These are phyloP conservation scores for Lepidium aucheri DNA, from an alignment of 345 rosid species.

Conservation along the genomic window DNA sequence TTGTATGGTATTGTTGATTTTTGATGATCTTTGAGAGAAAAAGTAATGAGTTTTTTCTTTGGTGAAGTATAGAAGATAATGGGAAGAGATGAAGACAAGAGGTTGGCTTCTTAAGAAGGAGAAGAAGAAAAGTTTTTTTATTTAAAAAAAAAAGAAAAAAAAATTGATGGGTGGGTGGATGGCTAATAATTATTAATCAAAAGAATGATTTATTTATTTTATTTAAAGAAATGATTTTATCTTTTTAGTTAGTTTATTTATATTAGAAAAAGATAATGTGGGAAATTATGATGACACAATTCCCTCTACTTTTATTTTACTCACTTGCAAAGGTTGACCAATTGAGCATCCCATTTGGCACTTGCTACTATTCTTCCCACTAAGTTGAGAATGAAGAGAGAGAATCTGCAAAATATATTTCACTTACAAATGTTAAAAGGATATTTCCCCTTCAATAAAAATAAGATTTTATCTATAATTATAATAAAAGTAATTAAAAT, in stretches of 20 bases:
- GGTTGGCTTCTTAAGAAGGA: conserved; percentile 36
- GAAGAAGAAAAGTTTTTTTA: conserved; percentile 15
- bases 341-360: conserved; percentile 44
- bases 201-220: conserved; percentile 32
- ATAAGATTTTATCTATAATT: no score
- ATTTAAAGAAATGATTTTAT: neutral
- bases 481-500: no score
- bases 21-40: neutral
- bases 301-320: conserved; percentile 17
- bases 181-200: conserved; percentile 59
- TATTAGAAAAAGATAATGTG: conserved; percentile 38
- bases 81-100: conserved; percentile 26
- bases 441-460: no score
- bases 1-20: neutral
- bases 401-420: no score
- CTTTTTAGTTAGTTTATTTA: neutral
- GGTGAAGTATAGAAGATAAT: conserved; percentile 22
- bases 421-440: no score
- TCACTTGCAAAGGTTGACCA: conserved; percentile 76
- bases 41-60: neutral
- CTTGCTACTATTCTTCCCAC: conserved; percentile 38
- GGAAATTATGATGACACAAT: conserved; percentile 24
- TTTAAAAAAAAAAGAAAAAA: neutral
- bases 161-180: conserved; percentile 43
- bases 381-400: neutral